Evolutionary conservation across 305 asterid species (phyloP).

Genomic region (Fraxinus angustifolia): DNA sequence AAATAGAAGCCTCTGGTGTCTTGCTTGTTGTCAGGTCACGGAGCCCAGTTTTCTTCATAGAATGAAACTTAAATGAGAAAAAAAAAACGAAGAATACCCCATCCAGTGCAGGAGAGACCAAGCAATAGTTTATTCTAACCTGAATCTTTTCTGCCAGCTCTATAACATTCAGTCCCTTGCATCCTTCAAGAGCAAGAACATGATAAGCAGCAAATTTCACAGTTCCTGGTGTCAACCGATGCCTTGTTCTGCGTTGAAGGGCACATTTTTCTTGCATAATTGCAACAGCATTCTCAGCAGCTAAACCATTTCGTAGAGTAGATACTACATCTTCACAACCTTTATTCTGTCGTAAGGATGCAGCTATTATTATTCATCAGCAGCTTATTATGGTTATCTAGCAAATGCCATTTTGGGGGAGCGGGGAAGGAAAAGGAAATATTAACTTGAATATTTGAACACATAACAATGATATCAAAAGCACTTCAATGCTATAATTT

Average conservation of each 20-base stretch:
- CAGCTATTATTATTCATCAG: conserved; percentile 7
- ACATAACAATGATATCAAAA: not conserved
- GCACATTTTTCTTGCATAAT: conserved; percentile 88
- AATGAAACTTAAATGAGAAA: conserved; percentile 17
- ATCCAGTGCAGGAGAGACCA: not conserved
- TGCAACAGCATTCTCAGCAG: conserved; percentile 89
- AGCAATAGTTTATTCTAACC: conserved; percentile 39
- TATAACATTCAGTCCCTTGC: conserved; percentile 87
- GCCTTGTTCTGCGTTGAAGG: conserved; percentile 84
- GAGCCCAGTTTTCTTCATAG: conserved; percentile 83
- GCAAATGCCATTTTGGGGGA: not conserved
- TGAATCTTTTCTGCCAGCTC: conserved; percentile 98
- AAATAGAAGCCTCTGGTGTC: conserved; percentile 99
- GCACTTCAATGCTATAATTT: not conserved
- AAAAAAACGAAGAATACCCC: not conserved
- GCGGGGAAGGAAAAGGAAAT: not conserved
- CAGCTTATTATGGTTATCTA: not conserved
- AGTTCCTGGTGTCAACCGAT: conserved; percentile 96
- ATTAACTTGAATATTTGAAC: not conserved
- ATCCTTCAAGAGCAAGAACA: conserved; percentile 96
- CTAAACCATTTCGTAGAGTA: conserved; percentile 82
- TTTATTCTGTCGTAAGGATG: conserved; percentile 46
- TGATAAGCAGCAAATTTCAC: conserved; percentile 99
- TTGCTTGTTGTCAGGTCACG: conserved; percentile 96
- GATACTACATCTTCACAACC: conserved; percentile 90